phyloP scores from a whole-genome alignment of 2,329 filamentous ascomycete species.

The Fusarium sterilihyphosum region DNA sequence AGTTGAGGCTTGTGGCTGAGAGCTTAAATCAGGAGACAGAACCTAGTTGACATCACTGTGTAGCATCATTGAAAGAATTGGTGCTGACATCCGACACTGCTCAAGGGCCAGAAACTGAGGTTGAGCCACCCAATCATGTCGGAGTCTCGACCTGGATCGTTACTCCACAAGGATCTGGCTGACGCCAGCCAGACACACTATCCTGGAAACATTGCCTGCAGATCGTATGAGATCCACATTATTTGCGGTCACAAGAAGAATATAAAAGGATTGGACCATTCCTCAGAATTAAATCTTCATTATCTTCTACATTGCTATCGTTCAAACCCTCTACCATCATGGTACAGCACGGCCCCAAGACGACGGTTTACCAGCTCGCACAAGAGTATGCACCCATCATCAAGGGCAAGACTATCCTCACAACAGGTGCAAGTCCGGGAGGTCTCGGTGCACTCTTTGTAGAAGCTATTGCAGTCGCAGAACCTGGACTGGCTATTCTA shows the following conservation, averaged over 20 bases:
- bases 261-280: background rate
- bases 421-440: constrained; percentile 5
- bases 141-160: background rate
- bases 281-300: background rate
- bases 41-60: no score
- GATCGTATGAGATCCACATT: background rate
- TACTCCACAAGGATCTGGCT: background rate
- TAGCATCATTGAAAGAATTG: no score
- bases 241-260: no score
- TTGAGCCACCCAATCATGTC: background rate
- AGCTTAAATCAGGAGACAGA: no score
- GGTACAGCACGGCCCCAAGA: background rate
- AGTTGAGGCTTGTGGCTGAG: no score
- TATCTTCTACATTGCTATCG: background rate
- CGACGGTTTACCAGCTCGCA: constrained; percentile 1
- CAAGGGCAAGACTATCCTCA: constrained; percentile 11
- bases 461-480: background rate
- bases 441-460: constrained; percentile 4
- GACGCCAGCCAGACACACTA: background rate
- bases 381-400: constrained; percentile 3
- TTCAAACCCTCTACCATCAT: background rate
- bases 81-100: background rate
- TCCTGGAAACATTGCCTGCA: background rate
- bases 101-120: background rate
- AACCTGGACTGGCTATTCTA: background rate